Conservation (phyloP, 169 alveolate species). For the Pseudocohnilembus persalinus region DNA sequence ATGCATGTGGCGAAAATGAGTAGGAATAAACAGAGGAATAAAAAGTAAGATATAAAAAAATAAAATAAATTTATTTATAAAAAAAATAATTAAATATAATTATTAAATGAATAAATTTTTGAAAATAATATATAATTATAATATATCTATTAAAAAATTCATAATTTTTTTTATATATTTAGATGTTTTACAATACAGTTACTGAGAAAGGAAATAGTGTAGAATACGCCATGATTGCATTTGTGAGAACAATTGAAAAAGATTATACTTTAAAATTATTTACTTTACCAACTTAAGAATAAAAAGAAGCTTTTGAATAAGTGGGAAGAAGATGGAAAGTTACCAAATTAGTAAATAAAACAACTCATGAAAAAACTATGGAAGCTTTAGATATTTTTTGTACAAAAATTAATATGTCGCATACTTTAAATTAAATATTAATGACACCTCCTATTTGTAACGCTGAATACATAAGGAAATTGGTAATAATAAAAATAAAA, state of each 20-base stretch:
- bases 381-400: constrained; percentile 10
- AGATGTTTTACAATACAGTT: neutral
- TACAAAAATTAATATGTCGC: neutral
- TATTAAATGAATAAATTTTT: neutral
- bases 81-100: neutral
- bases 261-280: constrained; percentile 8
- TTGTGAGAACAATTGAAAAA: constrained; percentile 8
- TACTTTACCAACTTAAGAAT: constrained; percentile 1
- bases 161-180: neutral
- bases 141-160: neutral
- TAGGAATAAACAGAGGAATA: neutral
- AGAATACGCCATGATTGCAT: constrained; percentile 9
- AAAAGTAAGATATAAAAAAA: neutral
- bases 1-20: neutral
- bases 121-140: neutral
- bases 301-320: neutral
- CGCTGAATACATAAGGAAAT: neutral
- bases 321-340: neutral
- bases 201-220: constrained; percentile 9
- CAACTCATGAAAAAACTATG: constrained; percentile 9
- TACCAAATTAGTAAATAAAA: constrained; percentile 14
- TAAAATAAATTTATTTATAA: neutral
- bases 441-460: constrained; percentile 10
- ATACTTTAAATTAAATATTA: neutral
- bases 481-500: constrained; percentile 1